Evolutionary conservation across 2,329 filamentous ascomycete species (phyloP).

Genomic region (Fusarium solani-melongenae): DNA sequence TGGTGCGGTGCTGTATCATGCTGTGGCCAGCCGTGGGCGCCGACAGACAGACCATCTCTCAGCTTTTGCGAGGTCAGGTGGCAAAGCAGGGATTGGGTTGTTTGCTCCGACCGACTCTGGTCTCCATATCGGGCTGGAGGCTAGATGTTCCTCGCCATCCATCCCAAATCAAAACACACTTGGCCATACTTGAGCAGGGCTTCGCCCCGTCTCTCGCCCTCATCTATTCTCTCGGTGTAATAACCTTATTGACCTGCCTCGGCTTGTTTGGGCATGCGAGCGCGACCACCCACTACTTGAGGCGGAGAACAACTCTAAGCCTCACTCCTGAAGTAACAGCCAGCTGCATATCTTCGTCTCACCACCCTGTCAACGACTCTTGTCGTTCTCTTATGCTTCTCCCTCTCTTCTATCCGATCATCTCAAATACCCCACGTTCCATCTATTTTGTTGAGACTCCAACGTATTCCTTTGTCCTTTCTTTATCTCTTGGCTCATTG

Average conservation of each 20-base stretch:
- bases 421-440: not conserved
- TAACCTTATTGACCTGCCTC: constrained; percentile 23
- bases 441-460: not conserved
- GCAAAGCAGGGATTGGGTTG: constrained; percentile 11
- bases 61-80: constrained; percentile 24
- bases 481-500: not conserved
- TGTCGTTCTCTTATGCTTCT: not conserved
- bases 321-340: constrained; percentile 14
- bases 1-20: not conserved
- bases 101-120: not conserved
- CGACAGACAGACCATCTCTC: constrained; percentile 25
- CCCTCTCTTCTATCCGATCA: not conserved
- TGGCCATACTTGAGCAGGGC: constrained; percentile 8
- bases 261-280: constrained; percentile 11
- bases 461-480: not conserved
- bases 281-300: constrained; percentile 2
- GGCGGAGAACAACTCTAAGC: constrained; percentile 34
- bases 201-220: constrained; percentile 15
- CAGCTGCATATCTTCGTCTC: constrained; percentile 14
- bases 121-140: not conserved
- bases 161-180: not conserved
- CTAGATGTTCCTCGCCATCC: constrained; percentile 2
- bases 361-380: constrained; percentile 3
- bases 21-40: constrained; percentile 4
- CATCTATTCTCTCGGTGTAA: not conserved